Percentiles rank a stretch among this genome's conserved stretches.
These are phyloP conservation scores for Mycena galopus DNA, from an alignment of 768 basidiomycete species.

Conservation along the genomic window DNA sequence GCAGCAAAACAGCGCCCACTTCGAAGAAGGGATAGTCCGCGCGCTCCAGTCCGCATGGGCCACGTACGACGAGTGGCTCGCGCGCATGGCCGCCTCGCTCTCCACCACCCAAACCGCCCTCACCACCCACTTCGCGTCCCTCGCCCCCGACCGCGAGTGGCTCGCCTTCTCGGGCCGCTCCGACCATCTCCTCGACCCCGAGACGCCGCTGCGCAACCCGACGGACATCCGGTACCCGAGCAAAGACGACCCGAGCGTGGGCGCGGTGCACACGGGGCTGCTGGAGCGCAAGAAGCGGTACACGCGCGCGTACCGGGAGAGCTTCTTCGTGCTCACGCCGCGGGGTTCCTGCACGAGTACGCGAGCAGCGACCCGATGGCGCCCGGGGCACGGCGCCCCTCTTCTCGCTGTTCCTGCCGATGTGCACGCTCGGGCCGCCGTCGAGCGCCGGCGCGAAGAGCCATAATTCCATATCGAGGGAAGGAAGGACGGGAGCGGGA, in stretches of 20 bases:
- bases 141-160: slow-evolving; percentile 94
- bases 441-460: slow-evolving; percentile 69
- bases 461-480: slow-evolving; percentile 99
- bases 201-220: slow-evolving; percentile 91
- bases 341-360: slow-evolving; percentile 97
- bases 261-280: slow-evolving; percentile 89
- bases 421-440: slow-evolving; percentile 96
- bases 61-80: slow-evolving; percentile 95
- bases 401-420: slow-evolving; percentile 92
- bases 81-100: slow-evolving; percentile 79
- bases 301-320: slow-evolving; percentile 83
- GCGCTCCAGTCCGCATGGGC: slow-evolving; percentile 97
- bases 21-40: slow-evolving; percentile 96
- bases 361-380: slow-evolving; percentile 69
- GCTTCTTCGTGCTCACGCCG: slow-evolving; percentile 95
- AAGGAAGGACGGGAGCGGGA: slow-evolving; percentile 78
- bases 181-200: slow-evolving; percentile 97
- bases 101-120: slow-evolving; percentile 83
- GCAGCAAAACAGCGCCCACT: slow-evolving; percentile 98
- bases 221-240: slow-evolving; percentile 85
- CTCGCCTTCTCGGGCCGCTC: slow-evolving; percentile 93
- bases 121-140: slow-evolving; percentile 78
- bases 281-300: slow-evolving; percentile 97
- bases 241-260: slow-evolving; percentile 90
- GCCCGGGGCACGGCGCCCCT: slow-evolving; percentile 68